phyloP scores from a whole-genome alignment of 2,329 filamentous ascomycete species.

The Cladobotryum protrusum region DNA sequence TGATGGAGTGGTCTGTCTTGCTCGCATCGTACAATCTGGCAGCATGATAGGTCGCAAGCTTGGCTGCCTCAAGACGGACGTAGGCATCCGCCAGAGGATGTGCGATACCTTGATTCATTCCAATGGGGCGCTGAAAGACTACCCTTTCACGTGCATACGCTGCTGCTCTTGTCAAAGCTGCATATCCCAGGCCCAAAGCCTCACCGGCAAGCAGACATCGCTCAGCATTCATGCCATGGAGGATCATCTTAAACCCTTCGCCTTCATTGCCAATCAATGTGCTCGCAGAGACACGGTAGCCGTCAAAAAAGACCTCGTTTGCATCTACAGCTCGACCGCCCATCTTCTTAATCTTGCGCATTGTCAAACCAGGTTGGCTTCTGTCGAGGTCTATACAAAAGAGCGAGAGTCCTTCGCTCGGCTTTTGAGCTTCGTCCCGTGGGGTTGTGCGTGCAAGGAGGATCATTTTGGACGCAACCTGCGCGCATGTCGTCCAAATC shows the following conservation, averaged over 20 bases:
- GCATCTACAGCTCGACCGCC: conserved; percentile 75
- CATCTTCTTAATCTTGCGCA: conserved; percentile 78
- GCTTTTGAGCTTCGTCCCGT: conserved; percentile 58
- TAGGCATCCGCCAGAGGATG: conserved; percentile 61
- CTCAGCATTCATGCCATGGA: conserved; percentile 77
- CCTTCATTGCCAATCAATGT: conserved; percentile 66
- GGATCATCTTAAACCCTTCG: conserved; percentile 71
- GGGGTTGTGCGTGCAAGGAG: conserved; percentile 71
- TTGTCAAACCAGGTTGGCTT: conserved; percentile 50
- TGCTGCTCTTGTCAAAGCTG: conserved; percentile 55
- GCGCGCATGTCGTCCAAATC: conserved; percentile 84
- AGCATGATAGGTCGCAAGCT: conserved; percentile 60
- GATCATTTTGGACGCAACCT: conserved; percentile 79
- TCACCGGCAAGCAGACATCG: conserved; percentile 71
- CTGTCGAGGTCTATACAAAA: conserved; percentile 75
- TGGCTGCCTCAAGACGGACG: conserved; percentile 59
- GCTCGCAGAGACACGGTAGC: conserved; percentile 59
- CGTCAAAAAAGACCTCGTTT: conserved; percentile 84
- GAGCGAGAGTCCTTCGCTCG: conserved; percentile 69
- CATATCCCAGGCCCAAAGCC: conserved; percentile 73
- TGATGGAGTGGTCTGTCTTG: conserved; percentile 43
- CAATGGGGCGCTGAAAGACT: conserved; percentile 60
- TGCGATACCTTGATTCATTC: conserved; percentile 59
- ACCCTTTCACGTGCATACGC: conserved; percentile 61
- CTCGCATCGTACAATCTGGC: conserved; percentile 55